Conservation (phyloP, 1,284 basidiomycete species). For the Rhodotorula sp. region DNA sequence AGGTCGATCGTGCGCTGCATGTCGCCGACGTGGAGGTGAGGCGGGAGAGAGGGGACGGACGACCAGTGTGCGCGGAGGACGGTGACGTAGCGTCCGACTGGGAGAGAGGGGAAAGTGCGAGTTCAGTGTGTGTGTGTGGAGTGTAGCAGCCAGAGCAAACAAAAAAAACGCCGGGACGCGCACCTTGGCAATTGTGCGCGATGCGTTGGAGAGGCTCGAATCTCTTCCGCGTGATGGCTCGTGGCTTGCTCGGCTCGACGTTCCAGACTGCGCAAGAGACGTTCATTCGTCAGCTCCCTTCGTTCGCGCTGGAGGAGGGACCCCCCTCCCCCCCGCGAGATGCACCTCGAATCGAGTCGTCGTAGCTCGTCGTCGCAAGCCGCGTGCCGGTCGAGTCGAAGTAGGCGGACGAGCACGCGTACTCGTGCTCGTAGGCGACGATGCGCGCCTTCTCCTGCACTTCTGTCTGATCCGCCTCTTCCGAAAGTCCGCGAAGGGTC, state of each 20-base stretch:
- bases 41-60: slow-evolving; percentile 45
- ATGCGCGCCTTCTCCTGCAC: slow-evolving; percentile 25
- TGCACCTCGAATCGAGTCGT: slow-evolving; percentile 50
- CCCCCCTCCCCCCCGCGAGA: too few relatives aligned
- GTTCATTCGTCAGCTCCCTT: neutral
- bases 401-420: slow-evolving; percentile 52
- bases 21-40: slow-evolving; percentile 52
- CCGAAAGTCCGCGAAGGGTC: slow-evolving; percentile 21
- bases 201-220: slow-evolving; percentile 4
- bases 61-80: slow-evolving; percentile 54
- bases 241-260: slow-evolving; percentile 43
- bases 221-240: neutral
- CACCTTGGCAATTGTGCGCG: slow-evolving; percentile 52
- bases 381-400: slow-evolving; percentile 53
- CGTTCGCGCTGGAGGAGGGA: too few relatives aligned
- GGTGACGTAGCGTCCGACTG: slow-evolving; percentile 52
- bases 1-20: slow-evolving; percentile 53
- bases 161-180: neutral
- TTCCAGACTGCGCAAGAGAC: slow-evolving; percentile 49
- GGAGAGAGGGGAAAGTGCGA: too few relatives aligned
- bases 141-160: neutral
- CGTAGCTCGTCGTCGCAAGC: slow-evolving; percentile 52
- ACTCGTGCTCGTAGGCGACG: slow-evolving; percentile 49
- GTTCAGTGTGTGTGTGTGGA: neutral
- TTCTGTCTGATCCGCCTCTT: slow-evolving; percentile 3